Evolutionary conservation across 192 early-diverging fungal genomes (phyloP).

Genomic region (Cladochytrium replicatum): DNA sequence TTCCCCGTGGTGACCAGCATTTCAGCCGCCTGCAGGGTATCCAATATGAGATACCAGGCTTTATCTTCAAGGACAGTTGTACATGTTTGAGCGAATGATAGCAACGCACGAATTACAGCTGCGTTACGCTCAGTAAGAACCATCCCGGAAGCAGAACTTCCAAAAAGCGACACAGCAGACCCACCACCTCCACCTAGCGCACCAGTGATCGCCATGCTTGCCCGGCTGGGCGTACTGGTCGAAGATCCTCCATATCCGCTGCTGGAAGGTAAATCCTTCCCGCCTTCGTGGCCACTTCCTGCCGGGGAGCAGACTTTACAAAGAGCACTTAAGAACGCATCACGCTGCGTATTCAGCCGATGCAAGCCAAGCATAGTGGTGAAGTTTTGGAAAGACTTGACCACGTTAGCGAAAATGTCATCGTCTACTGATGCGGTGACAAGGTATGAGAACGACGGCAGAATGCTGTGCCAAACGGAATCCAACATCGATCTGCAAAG

Average conservation of each 20-base stretch:
- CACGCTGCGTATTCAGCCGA: slow-evolving; percentile 64
- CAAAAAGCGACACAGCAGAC: background rate
- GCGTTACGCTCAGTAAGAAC: slow-evolving; percentile 68
- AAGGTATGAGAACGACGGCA: slow-evolving; percentile 67
- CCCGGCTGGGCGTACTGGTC: background rate
- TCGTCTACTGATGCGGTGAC: slow-evolving; percentile 72
- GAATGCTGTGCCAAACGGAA: slow-evolving; percentile 67
- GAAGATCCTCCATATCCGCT: slow-evolving; percentile 7
- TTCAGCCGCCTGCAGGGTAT: slow-evolving; percentile 82
- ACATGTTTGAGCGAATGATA: slow-evolving; percentile 63
- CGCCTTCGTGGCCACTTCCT: background rate
- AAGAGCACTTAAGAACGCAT: slow-evolving; percentile 76
- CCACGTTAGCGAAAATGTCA: slow-evolving; percentile 60
- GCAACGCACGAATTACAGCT: slow-evolving; percentile 58
- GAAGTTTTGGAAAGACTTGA: slow-evolving; percentile 64
- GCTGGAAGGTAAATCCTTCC: background rate
- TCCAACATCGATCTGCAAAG: slow-evolving; percentile 69
- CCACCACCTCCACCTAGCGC: background rate
- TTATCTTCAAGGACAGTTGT: slow-evolving; percentile 58
- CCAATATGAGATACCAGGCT: slow-evolving; percentile 79
- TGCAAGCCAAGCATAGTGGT: slow-evolving; percentile 73
- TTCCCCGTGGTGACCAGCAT: slow-evolving; percentile 53
- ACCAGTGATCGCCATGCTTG: too few relatives aligned
- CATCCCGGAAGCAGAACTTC: background rate
- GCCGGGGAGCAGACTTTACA: slow-evolving; percentile 72